These are phyloP conservation scores for Darksidea phi DNA, from an alignment of 495 filamentous ascomycete species.

Conservation along the genomic window DNA sequence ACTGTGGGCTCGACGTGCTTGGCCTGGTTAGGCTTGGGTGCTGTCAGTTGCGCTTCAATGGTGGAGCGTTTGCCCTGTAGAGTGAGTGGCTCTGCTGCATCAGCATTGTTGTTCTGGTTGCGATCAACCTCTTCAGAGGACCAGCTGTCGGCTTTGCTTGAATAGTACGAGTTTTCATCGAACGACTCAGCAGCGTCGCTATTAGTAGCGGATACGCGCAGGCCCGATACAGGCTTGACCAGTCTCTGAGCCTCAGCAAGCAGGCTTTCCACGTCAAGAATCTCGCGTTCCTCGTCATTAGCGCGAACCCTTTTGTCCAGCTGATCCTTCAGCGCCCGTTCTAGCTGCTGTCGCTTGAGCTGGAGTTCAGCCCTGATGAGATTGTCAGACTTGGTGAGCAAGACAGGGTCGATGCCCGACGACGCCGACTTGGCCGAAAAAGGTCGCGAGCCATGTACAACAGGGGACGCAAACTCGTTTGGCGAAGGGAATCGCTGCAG, in stretches of 20 bases:
- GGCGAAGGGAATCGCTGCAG: slow-evolving; percentile 31
- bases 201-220: slow-evolving; percentile 48
- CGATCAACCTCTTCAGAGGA: slow-evolving; percentile 46
- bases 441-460: slow-evolving; percentile 14
- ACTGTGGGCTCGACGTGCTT: slow-evolving; percentile 10
- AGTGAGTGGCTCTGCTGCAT: slow-evolving; percentile 16
- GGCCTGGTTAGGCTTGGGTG: not conserved
- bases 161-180: slow-evolving; percentile 94
- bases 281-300: slow-evolving; percentile 66
- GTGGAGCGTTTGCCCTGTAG: slow-evolving; percentile 17
- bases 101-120: slow-evolving; percentile 21
- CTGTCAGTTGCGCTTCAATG: slow-evolving; percentile 21
- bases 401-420: slow-evolving; percentile 69
- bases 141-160: slow-evolving; percentile 60
- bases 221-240: slow-evolving; percentile 63
- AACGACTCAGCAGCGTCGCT: slow-evolving; percentile 71
- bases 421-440: slow-evolving; percentile 30
- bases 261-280: slow-evolving; percentile 69
- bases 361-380: slow-evolving; percentile 79
- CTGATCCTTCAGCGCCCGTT: slow-evolving; percentile 72
- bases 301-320: slow-evolving; percentile 62
- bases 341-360: slow-evolving; percentile 75
- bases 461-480: slow-evolving; percentile 36
- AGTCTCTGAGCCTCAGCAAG: slow-evolving; percentile 68
- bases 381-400: slow-evolving; percentile 81